Base-by-base conservation (phyloP, 495 filamentous ascomycete genomes). In the Xylaria bambusicola region DNA sequence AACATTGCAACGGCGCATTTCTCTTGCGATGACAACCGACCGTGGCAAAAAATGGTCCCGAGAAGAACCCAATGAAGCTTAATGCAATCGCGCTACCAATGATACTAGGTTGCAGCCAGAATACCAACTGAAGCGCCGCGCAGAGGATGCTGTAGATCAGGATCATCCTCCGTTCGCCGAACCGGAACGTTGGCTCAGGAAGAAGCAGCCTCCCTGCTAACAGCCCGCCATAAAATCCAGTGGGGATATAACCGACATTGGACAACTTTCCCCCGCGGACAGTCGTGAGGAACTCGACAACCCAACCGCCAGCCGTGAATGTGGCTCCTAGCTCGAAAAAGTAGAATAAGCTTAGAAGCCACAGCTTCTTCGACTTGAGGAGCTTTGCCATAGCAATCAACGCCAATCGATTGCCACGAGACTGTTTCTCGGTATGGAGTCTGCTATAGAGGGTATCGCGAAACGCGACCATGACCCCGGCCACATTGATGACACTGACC, bases 61-160 rank as follows among this genome's bases (percentile, higher is more conserved):
- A 71, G 69, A 92, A 89, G 77, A 93, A 90, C 2, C 89, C 89
- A 17, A 88, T 78, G 7, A 91, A 69, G 17, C 83, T 78, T 35
- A 91, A 79, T 15, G 87, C 85, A 17, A 91, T 79, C 2, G 87
- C 87, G 10, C 86, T 88, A 35, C 86, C 84, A 63, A 87, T 83
- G 70, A 92, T 88, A 52, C 87, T 82, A 4, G 89, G 89, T 56
- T 66, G 73, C 45, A 82, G 52, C 82, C 81, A 84, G 48, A 89
- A 84, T 2, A 89, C 65, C 0, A 91, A 68, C 53, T 86, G 82
- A 8, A 84, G 71, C 0, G 63, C 85, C 9, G 85, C 75, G 20
- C 79, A 78, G 5, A 80, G 42, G 36, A 75, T 51, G 51, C 81
- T 75, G 60, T 88, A 89, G 10, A 75, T 38, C 15, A 80, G 68